Evolutionary conservation across 768 basidiomycete species (phyloP).

Genomic region (Sistotremastrum niveocremeum): DNA sequence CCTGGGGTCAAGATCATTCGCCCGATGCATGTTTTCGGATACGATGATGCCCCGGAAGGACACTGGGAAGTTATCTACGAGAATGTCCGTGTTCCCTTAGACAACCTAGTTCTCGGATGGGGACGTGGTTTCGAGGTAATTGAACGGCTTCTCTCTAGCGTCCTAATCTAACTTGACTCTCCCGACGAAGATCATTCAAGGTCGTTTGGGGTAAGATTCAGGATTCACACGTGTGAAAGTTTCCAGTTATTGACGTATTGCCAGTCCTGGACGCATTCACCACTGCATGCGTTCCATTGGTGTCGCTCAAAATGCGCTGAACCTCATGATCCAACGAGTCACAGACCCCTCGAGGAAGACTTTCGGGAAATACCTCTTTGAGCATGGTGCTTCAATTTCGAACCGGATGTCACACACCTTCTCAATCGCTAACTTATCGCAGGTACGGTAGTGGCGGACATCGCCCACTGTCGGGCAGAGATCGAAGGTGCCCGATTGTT

Average conservation of each 20-base stretch:
- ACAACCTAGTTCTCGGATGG: constrained; percentile 82
- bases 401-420: not conserved
- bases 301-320: constrained; percentile 69
- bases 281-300: constrained; percentile 98
- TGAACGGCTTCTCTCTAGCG: not conserved
- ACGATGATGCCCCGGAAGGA: constrained; percentile 92
- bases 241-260: constrained; percentile 2
- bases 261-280: constrained; percentile 86
- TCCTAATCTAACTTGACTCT: not conserved
- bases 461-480: constrained; percentile 86
- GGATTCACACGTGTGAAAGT: not conserved
- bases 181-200: constrained; percentile 69
- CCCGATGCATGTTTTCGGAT: constrained; percentile 90
- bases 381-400: constrained; percentile 51
- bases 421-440: not conserved
- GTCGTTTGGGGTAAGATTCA: constrained; percentile 66
- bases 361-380: constrained; percentile 82
- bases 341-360: constrained; percentile 89
- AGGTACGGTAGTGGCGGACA: constrained; percentile 84
- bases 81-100: constrained; percentile 79
- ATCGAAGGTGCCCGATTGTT: constrained; percentile 81
- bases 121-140: constrained; percentile 85
- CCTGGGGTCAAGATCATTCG: constrained; percentile 82
- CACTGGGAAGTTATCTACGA: constrained; percentile 94
- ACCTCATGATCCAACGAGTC: constrained; percentile 79